These are phyloP conservation scores for Mycena metata DNA, from an alignment of 768 basidiomycete species.

Conservation along the genomic window DNA sequence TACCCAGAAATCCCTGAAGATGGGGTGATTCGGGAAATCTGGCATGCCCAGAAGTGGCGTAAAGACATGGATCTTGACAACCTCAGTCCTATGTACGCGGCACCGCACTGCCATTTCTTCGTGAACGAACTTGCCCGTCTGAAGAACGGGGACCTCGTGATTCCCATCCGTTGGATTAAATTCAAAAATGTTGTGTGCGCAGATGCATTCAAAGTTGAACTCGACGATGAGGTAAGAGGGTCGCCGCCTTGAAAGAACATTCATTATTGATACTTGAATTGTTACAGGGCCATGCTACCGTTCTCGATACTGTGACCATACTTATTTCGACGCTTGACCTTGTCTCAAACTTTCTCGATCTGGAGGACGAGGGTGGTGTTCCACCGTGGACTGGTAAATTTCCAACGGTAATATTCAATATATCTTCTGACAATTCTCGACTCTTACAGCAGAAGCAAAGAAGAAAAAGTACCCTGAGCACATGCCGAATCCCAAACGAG, in stretches of 20 bases:
- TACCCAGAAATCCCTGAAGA: too few relatives aligned
- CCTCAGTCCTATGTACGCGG: constrained; percentile 32
- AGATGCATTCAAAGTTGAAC: constrained; percentile 7
- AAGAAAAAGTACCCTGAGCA: constrained; percentile 39
- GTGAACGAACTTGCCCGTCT: constrained; percentile 24
- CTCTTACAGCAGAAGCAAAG: too few relatives aligned
- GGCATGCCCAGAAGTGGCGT: too few relatives aligned
- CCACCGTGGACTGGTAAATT: constrained; percentile 16
- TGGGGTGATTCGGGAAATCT: too few relatives aligned
- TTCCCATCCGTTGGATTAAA: constrained; percentile 30
- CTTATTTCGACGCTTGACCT: constrained; percentile 10
- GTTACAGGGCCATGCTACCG: constrained; percentile 1
- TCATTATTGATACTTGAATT: too few relatives aligned
- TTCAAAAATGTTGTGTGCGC: constrained; percentile 6
- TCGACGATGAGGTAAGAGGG: constrained; percentile 29
- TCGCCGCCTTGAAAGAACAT: too few relatives aligned
- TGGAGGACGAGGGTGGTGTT: constrained; percentile 4
- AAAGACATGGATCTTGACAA: constrained; percentile 24
- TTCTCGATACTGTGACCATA: neutral
- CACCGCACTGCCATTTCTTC: constrained; percentile 10
- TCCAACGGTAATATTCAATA: too few relatives aligned
- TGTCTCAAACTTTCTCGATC: constrained; percentile 18
- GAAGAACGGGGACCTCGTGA: neutral
- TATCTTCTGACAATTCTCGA: too few relatives aligned
- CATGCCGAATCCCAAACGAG: constrained; percentile 53